Conservation (phyloP, 179 eudicot genomes). For the Dionaea muscipula region DNA sequence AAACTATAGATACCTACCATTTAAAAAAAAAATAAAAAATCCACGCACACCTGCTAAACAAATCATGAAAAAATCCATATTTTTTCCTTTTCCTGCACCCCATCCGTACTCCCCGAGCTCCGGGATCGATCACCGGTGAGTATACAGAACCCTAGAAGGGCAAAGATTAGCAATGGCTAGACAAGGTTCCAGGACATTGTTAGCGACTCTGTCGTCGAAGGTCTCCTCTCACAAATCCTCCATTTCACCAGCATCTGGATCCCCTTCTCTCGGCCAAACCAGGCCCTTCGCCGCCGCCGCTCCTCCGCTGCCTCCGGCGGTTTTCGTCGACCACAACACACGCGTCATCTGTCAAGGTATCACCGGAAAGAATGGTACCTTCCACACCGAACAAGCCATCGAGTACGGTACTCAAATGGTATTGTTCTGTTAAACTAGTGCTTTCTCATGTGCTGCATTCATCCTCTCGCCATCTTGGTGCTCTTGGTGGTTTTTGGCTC, state of each 20-base stretch:
- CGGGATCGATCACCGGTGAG: no score
- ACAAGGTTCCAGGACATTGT: conserved; percentile 49
- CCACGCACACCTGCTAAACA: no score
- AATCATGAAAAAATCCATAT: no score
- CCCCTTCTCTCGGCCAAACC: conserved; percentile 17
- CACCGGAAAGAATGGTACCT: conserved; percentile 93
- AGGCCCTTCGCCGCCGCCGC: conserved; percentile 42
- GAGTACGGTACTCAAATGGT: conserved; percentile 98
- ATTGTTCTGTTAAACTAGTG: not conserved
- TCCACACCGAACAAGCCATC: conserved; percentile 97
- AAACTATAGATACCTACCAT: no score
- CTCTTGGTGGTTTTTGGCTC: no score
- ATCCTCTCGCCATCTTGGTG: no score
- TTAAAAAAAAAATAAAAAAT: no score
- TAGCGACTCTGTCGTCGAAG: conserved; percentile 31
- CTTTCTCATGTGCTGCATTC: no score
- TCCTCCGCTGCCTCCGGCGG: conserved; percentile 59
- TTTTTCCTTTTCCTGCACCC: no score
- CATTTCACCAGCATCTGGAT: conserved; percentile 1
- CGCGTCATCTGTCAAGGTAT: conserved; percentile 94
- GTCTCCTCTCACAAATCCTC: conserved; percentile 20
- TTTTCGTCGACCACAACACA: conserved; percentile 87
- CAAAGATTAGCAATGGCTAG: conserved; percentile 36
- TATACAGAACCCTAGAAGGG: not conserved
- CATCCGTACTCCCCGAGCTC: no score